Evolutionary conservation across 371 early-diverging fungal genomes (phyloP), one percentile per base, ranked within the genome.

Genomic region (Rhizopus arrhizus): DNA sequence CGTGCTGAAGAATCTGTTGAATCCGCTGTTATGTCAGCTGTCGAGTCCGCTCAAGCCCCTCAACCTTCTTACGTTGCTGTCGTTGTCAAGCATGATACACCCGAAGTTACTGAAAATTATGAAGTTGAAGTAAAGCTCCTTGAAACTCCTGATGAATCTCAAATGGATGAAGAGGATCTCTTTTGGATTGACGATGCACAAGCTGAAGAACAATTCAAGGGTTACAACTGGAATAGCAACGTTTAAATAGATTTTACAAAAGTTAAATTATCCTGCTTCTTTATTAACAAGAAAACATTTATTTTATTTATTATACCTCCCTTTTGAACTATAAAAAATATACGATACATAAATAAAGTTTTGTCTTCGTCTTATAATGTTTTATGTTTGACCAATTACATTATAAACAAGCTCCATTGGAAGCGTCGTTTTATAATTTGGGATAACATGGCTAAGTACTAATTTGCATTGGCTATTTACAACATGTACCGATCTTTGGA

Each of bases 161-260:
- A 43, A 43, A n/a, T n/a, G n/a, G n/a, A 5, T 13, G 15, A 11
- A n/a, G 43, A 43, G 1, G 51, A 40, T 10, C 13, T 36, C 12
- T 46, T 57, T 28, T 53, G 61, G 58, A 54, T 57, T 48, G 22
- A 45, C n/a, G 55, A 61, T 45, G 34, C 38, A 42, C 11, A 49
- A 46, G 66, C 62, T 31, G 59, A 65, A 51, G 34, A 34, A 1
- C 15, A 11, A 4, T 64, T 59, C 58, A 55, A 51, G 38, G 65
- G 65, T 6, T 65, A 56, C 15, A 28, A 54, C 31, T 58, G 59
- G 64, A 64, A 53, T 36, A 53, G n/a, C 47, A 53, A 36, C 36
- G 6, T 36, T 36, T 36, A 36, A 36, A 36, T 6, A 15, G 43
- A 13, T 43, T 43, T 5, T 43, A 11, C 5, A 13, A 43, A 43